phyloP scores from a whole-genome alignment of 768 basidiomycete species.

The Auriscalpium orientale region DNA sequence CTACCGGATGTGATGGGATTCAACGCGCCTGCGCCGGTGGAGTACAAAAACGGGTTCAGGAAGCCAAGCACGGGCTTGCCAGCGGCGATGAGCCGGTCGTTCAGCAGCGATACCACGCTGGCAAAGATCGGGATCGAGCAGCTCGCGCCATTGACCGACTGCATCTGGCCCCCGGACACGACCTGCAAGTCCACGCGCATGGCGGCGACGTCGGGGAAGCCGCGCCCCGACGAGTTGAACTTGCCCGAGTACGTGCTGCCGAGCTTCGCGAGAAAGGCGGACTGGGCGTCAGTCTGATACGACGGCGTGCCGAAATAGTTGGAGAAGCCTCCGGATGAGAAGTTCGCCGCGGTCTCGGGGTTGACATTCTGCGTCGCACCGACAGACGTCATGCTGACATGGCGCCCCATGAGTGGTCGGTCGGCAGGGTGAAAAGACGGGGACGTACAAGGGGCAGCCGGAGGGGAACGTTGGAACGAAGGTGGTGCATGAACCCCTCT shows the following conservation, averaged over 20 bases:
- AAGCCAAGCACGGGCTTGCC: constrained; percentile 10
- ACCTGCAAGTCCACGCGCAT: constrained; percentile 10
- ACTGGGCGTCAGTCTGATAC: constrained; percentile 12
- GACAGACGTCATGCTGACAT: constrained; percentile 8
- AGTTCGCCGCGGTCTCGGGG: constrained; percentile 7
- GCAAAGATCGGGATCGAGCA: constrained; percentile 20
- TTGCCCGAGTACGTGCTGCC: constrained; percentile 9
- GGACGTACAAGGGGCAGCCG: constrained; percentile 11
- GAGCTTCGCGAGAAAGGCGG: constrained; percentile 11
- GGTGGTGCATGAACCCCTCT: constrained; percentile 2
- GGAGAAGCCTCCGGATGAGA: no score
- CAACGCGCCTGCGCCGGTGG: constrained; percentile 5
- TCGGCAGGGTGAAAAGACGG: not conserved
- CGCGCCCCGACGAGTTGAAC: constrained; percentile 11
- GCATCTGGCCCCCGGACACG: not conserved
- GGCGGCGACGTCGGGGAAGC: constrained; percentile 17
- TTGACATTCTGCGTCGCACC: constrained; percentile 7
- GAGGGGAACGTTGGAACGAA: constrained; percentile 14
- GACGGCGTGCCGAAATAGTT: no score
- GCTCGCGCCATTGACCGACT: constrained; percentile 16
- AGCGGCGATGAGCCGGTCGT: constrained; percentile 2
- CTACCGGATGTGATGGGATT: no score
- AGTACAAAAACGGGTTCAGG: no score
- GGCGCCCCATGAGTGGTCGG: not conserved
- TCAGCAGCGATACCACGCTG: constrained; percentile 15